Evolutionary conservation across 371 early-diverging fungal species (phyloP).

Genomic region (Apophysomyces trapeziformis): DNA sequence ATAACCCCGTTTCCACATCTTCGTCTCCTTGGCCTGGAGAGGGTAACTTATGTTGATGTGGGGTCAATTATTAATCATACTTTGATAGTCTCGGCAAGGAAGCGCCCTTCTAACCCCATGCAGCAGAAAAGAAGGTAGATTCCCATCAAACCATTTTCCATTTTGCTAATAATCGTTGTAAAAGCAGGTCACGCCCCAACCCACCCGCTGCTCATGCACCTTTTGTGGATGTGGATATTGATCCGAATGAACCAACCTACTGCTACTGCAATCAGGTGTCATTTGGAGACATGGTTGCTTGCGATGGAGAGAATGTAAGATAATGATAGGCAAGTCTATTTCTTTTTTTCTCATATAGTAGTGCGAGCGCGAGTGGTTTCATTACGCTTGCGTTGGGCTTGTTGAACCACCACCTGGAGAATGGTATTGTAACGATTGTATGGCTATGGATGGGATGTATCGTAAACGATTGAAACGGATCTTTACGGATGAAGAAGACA

Average conservation of each 20-base stretch:
- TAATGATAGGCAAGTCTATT: not conserved
- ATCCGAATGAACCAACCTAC: conserved; percentile 95
- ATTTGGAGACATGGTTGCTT: conserved; percentile 98
- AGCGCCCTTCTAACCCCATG: conserved; percentile 1
- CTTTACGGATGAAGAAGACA: not conserved
- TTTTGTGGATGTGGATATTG: conserved; percentile 75
- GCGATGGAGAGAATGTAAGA: conserved; percentile 88
- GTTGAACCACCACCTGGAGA: conserved; percentile 85
- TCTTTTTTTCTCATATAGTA: conserved; percentile 27
- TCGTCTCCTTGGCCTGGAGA: conserved; percentile 8
- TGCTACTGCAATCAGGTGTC: conserved; percentile 96
- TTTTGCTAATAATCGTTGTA: not conserved
- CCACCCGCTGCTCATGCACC: conserved; percentile 29
- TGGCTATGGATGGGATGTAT: conserved; percentile 34
- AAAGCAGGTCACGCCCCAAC: conserved; percentile 32
- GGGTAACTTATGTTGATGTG: not conserved
- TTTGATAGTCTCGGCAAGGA: conserved; percentile 3
- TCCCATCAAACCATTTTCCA: no score
- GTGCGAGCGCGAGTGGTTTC: conserved; percentile 97
- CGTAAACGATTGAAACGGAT: conserved; percentile 34
- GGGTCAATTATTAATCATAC: conserved; percentile 2
- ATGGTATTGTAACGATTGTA: conserved; percentile 87
- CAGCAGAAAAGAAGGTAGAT: conserved; percentile 4
- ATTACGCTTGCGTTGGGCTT: conserved; percentile 91
- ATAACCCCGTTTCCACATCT: not conserved